Conservation (phyloP, 352 stramenopile genomes). For the Globisporangium lucens region DNA sequence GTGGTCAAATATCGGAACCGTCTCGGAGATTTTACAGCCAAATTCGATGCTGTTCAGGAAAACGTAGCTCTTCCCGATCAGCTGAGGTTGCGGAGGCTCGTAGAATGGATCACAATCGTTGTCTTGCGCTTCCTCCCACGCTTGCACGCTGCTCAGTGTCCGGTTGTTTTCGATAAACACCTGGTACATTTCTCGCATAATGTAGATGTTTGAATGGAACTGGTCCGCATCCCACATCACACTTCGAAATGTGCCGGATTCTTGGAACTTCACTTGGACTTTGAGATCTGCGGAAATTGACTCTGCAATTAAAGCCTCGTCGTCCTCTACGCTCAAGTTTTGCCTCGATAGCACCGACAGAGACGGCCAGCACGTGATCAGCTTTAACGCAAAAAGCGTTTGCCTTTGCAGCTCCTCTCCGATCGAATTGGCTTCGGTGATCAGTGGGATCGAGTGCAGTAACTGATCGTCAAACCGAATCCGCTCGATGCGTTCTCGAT, state of each 20-base stretch:
- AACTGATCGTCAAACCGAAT: conserved; percentile 80
- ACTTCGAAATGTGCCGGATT: conserved; percentile 65
- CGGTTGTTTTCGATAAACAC: conserved; percentile 78
- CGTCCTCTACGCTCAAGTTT: conserved; percentile 42
- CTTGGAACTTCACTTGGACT: conserved; percentile 77
- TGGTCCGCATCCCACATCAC: conserved; percentile 79
- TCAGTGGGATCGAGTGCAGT: conserved; percentile 67
- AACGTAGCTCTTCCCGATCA: conserved; percentile 75
- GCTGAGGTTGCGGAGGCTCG: conserved; percentile 54
- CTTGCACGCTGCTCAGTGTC: conserved; percentile 27
- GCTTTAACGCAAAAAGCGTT: conserved; percentile 62
- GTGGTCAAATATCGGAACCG: conserved; percentile 56
- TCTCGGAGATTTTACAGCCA: conserved; percentile 59
- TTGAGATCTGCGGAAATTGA: conserved; percentile 65
- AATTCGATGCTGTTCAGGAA: conserved; percentile 61
- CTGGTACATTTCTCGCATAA: conserved; percentile 89
- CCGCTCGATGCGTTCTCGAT: conserved; percentile 67
- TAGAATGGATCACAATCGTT: conserved; percentile 74
- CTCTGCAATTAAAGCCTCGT: conserved; percentile 45
- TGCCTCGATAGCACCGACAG: conserved; percentile 24
- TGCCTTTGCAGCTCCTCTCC: conserved; percentile 74
- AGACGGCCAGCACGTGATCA: conserved; percentile 47
- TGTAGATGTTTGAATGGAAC: conserved; percentile 75
- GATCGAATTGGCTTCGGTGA: conserved; percentile 88
- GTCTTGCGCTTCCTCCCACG: conserved; percentile 33